Conservation (phyloP, 345 rosid genomes). For the Erodium maritimum region DNA sequence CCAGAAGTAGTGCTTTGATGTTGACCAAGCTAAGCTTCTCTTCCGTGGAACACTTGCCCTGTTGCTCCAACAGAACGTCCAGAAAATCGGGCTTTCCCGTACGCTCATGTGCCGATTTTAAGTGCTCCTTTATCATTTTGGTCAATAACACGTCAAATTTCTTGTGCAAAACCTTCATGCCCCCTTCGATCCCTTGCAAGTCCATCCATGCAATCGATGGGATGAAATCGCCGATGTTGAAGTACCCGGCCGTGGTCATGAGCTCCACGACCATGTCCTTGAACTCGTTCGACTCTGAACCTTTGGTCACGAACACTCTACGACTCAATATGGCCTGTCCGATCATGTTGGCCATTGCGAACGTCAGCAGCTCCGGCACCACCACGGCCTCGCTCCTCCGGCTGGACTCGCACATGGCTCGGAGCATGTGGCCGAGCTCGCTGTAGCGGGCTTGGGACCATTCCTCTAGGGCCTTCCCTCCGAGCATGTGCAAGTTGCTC, state of each 20-base stretch:
- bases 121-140: slow-evolving; percentile 39
- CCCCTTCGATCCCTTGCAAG: slow-evolving; percentile 41
- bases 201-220: slow-evolving; percentile 57
- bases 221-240: slow-evolving; percentile 49
- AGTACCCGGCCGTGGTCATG: slow-evolving; percentile 36
- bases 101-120: slow-evolving; percentile 20
- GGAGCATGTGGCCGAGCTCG: slow-evolving; percentile 41
- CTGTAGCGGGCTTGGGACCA: slow-evolving; percentile 23
- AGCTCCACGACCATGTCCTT: slow-evolving; percentile 57
- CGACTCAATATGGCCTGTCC: slow-evolving; percentile 41
- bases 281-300: slow-evolving; percentile 34
- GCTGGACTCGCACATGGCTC: slow-evolving; percentile 28
- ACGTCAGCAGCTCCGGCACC: slow-evolving; percentile 36
- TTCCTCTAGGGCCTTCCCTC: slow-evolving; percentile 43
- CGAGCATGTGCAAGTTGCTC: slow-evolving; percentile 52
- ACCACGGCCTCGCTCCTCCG: slow-evolving; percentile 17
- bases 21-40: slow-evolving; percentile 28
- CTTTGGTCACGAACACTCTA: slow-evolving; percentile 31
- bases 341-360: slow-evolving; percentile 45
- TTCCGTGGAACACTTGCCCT: slow-evolving; percentile 11
- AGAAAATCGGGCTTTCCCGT: slow-evolving; percentile 44
- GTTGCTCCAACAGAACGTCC: slow-evolving; percentile 27
- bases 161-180: slow-evolving; percentile 42
- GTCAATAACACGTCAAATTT: slow-evolving; percentile 33
- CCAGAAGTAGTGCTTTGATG: slow-evolving; percentile 49